Evolutionary conservation across 2,329 filamentous ascomycete genomes (phyloP).

Genomic region (Exophiala sp.): DNA sequence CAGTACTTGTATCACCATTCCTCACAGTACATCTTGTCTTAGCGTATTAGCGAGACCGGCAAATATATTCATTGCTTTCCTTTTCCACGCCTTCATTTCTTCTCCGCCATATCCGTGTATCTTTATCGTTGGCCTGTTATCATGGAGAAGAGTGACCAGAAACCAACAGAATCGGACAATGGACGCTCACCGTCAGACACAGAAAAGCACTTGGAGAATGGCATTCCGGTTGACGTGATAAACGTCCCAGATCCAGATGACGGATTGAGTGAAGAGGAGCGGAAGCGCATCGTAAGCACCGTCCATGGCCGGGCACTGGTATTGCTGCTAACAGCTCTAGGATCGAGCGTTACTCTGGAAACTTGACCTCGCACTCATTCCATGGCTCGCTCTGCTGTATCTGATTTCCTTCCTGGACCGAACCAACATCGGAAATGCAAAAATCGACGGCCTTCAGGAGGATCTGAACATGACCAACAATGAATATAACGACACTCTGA

Average conservation of each 20-base stretch:
- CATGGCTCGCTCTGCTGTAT: conserved; percentile 44
- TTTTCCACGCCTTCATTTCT: neutral
- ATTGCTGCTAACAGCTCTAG: conserved; percentile 28
- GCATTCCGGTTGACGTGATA: conserved; percentile 12
- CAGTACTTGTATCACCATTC: neutral
- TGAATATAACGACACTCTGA: conserved; percentile 68
- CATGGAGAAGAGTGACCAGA: conserved; percentile 11
- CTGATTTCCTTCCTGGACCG: conserved; percentile 33
- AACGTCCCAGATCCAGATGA: conserved; percentile 53
- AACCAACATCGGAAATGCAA: conserved; percentile 73
- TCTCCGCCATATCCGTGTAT: neutral
- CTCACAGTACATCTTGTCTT: neutral
- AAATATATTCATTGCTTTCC: neutral
- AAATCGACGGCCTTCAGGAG: conserved; percentile 51
- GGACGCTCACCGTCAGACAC: conserved; percentile 8
- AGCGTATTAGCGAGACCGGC: neutral
- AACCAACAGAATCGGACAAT: conserved; percentile 14
- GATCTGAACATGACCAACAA: conserved; percentile 58
- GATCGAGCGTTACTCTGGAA: conserved; percentile 43
- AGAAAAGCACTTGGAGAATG: conserved; percentile 19
- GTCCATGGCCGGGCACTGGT: neutral
- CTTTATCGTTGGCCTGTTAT: neutral
- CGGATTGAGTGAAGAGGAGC: conserved; percentile 58
- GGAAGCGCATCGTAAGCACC: conserved; percentile 51
- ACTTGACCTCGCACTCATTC: conserved; percentile 42